Percentiles rank a stretch among this genome's conserved stretches.
Conservation (phyloP, 345 rosid genomes). For the Erysimum cheiranthoides region DNA sequence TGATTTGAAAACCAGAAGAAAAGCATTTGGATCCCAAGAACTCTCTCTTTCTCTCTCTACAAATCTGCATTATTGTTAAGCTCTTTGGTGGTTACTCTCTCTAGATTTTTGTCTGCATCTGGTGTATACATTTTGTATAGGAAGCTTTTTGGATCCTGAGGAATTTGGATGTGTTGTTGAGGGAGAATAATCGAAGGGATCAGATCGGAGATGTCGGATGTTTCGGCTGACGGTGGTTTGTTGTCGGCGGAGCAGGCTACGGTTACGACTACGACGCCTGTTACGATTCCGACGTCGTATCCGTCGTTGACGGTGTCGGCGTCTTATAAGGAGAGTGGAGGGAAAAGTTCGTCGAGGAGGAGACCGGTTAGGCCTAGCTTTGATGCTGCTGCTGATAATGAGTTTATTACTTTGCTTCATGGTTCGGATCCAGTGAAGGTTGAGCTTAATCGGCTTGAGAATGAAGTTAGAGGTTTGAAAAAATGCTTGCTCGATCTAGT, state of each 20-base stretch:
- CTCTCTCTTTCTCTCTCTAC: no score
- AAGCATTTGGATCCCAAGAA: conserved; percentile 21
- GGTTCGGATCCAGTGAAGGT: conserved; percentile 99
- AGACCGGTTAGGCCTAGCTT: conserved; percentile 79
- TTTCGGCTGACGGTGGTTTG: conserved; percentile 30
- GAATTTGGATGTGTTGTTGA: conserved; percentile 34
- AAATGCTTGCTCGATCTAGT: conserved; percentile 73
- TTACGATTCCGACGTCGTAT: conserved; percentile 26
- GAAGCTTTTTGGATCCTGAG: conserved; percentile 23
- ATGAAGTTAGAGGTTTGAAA: conserved; percentile 88
- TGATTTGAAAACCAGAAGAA: conserved; percentile 35
- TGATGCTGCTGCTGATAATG: conserved; percentile 80
- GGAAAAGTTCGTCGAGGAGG: conserved; percentile 70
- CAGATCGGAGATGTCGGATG: conserved; percentile 44
- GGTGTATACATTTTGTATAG: neutral
- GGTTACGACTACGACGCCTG: neutral
- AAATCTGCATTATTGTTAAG: no score
- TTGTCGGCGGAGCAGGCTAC: neutral
- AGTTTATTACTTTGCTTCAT: conserved; percentile 83
- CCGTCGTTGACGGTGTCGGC: conserved; percentile 62
- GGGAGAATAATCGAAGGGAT: neutral
- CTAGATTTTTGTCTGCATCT: conserved; percentile 3
- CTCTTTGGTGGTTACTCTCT: neutral
- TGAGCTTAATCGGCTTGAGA: conserved; percentile 98
- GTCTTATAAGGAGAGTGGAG: conserved; percentile 68